Percentiles rank a stretch among this genome's conserved stretches.
These are phyloP conservation scores for Golubevia pallescens DNA, from an alignment of 1,284 basidiomycete species.

Conservation along the genomic window DNA sequence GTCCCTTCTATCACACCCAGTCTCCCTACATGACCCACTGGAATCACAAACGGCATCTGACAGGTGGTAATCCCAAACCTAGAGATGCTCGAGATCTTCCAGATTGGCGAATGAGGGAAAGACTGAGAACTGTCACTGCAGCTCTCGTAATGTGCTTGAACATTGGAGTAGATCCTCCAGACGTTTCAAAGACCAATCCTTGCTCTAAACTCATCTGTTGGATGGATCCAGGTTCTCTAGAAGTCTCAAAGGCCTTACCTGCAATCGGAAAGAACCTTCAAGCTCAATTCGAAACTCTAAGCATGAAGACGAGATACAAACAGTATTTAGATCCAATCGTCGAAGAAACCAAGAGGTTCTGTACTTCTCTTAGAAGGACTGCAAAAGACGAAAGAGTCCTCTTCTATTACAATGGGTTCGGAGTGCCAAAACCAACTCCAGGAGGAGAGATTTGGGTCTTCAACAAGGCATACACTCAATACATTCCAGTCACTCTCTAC, in stretches of 20 bases:
- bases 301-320: slow-evolving; percentile 56
- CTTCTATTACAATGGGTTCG: slow-evolving; percentile 98
- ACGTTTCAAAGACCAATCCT: slow-evolving; percentile 61
- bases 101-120: slow-evolving; percentile 76
- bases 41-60: slow-evolving; percentile 77
- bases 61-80: slow-evolving; percentile 81
- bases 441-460: slow-evolving; percentile 99
- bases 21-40: slow-evolving; percentile 57
- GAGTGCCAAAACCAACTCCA: slow-evolving; percentile 93
- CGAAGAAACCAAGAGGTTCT: slow-evolving; percentile 91
- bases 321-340: slow-evolving; percentile 89
- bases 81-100: slow-evolving; percentile 72
- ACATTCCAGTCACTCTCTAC: slow-evolving; percentile 92
- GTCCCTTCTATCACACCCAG: slow-evolving; percentile 14
- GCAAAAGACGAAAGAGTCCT: slow-evolving; percentile 93
- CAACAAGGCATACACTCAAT: slow-evolving; percentile 96
- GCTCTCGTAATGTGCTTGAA: slow-evolving; percentile 63
- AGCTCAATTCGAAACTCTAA: slow-evolving; percentile 62
- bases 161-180: slow-evolving; percentile 62
- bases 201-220: slow-evolving; percentile 64
- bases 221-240: slow-evolving; percentile 70
- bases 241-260: slow-evolving; percentile 48
- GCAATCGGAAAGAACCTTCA: slow-evolving; percentile 61
- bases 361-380: slow-evolving; percentile 80
- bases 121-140: slow-evolving; percentile 69